Percentiles rank a stretch among this genome's conserved stretches.
These are phyloP conservation scores for Triangularia verruculosa DNA, from an alignment of 2,329 filamentous ascomycete genomes.

Conservation along the genomic window DNA sequence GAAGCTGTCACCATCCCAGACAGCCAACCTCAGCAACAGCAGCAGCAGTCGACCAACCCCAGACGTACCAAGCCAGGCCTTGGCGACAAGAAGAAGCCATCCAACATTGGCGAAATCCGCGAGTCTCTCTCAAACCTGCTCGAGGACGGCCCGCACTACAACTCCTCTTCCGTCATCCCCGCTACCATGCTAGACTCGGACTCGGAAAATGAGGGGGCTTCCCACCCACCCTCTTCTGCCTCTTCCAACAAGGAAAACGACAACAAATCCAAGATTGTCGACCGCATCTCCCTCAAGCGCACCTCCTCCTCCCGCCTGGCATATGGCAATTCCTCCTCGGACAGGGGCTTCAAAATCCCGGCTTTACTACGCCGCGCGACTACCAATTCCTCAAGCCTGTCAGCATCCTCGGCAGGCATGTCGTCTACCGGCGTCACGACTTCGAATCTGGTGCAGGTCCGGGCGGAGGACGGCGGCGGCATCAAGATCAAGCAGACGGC, in stretches of 20 bases:
- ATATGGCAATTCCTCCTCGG: conserved; percentile 30
- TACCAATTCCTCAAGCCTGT: conserved; percentile 52
- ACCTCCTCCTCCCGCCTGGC: conserved; percentile 26
- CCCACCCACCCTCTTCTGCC: neutral
- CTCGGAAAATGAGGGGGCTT: conserved; percentile 46
- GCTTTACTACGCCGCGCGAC: conserved; percentile 71
- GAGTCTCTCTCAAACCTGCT: conserved; percentile 81
- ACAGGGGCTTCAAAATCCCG: conserved; percentile 62
- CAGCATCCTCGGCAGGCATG: conserved; percentile 29
- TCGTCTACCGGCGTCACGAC: conserved; percentile 36
- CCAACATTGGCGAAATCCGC: conserved; percentile 75
- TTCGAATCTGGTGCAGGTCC: conserved; percentile 12
- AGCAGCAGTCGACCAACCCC: conserved; percentile 38
- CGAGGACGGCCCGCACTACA: conserved; percentile 55
- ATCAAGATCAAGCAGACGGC: conserved; percentile 59
- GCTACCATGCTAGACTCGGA: conserved; percentile 49
- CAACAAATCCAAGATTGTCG: conserved; percentile 56
- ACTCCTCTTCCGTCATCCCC: conserved; percentile 47
- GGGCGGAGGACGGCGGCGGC: conserved; percentile 43
- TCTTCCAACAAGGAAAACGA: conserved; percentile 50
- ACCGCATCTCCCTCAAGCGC: conserved; percentile 71
- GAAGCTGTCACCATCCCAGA: conserved; percentile 39
- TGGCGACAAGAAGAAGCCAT: conserved; percentile 62
- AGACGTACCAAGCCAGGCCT: conserved; percentile 49
- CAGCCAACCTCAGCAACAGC: conserved; percentile 48